These are phyloP conservation scores for Hypoxylon rubiginosum DNA, from an alignment of 2,329 filamentous ascomycete species.

Conservation along the genomic window DNA sequence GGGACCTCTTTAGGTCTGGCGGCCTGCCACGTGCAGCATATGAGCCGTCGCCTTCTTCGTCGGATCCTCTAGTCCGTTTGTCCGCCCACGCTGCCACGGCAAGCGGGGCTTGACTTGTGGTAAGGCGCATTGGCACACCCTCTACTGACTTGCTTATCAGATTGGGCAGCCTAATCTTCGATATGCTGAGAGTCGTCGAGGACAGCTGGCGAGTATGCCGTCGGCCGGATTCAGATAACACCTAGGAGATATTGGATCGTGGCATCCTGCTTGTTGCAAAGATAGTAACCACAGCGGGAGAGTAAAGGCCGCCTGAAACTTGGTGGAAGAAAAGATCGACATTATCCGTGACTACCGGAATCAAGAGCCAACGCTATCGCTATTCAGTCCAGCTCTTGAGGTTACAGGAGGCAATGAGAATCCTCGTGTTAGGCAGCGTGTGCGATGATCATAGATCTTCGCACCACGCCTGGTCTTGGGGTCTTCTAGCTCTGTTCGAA, in stretches of 20 bases:
- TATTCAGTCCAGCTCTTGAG: constrained; percentile 10
- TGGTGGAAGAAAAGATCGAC: constrained; percentile 18
- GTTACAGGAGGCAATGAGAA: constrained; percentile 18
- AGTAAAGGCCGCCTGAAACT: constrained; percentile 18
- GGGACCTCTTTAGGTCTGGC: constrained; percentile 33
- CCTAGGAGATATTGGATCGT: constrained; percentile 10
- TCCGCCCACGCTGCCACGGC: constrained; percentile 12
- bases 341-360: constrained; percentile 21
- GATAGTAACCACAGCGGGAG: constrained; percentile 21
- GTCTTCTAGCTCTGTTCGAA: constrained; percentile 25
- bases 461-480: constrained; percentile 18
- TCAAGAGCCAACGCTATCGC: constrained; percentile 22
- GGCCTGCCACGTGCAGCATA: constrained; percentile 39
- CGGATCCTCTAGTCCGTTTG: constrained; percentile 22
- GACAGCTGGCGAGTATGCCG: constrained; percentile 16
- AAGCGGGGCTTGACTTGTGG: constrained; percentile 36
- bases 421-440: constrained; percentile 29
- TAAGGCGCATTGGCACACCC: constrained; percentile 36
- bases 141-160: constrained; percentile 34
- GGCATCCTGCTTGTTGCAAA: constrained; percentile 25
- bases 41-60: constrained; percentile 30
- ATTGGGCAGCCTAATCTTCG: constrained; percentile 23
- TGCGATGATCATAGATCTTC: constrained; percentile 28
- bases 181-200: constrained; percentile 15
- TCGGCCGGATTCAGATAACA: constrained; percentile 20